Percentiles rank a stretch among this genome's conserved stretches.
Evolutionary conservation across 75 land plant species (phyloP).

Genomic region (Sequoiadendron giganteum): DNA sequence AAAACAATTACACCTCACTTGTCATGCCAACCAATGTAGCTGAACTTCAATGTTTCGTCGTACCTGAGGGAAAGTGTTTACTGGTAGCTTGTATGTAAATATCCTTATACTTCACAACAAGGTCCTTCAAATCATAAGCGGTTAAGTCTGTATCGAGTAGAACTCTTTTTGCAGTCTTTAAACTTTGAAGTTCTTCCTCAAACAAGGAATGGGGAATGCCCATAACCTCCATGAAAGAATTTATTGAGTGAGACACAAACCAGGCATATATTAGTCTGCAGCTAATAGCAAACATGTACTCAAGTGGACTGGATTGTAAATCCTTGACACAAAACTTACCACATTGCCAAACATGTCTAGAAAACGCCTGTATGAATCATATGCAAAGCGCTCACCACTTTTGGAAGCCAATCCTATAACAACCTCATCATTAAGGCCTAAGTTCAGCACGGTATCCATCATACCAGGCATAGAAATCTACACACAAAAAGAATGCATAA

Average conservation of each 20-base stretch:
- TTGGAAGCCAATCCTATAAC: slow-evolving; percentile 79
- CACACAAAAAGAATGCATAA: slow-evolving; percentile 15
- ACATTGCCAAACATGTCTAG: slow-evolving; percentile 99
- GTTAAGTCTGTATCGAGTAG: slow-evolving; percentile 77
- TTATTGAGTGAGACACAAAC: slow-evolving; percentile 10
- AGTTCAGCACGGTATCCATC: slow-evolving; percentile 99
- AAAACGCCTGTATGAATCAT: slow-evolving; percentile 94
- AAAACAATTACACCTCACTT: slow-evolving; percentile 5
- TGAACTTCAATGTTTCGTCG: background rate
- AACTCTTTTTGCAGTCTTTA: slow-evolving; percentile 70
- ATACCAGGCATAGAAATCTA: slow-evolving; percentile 99
- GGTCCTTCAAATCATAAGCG: slow-evolving; percentile 84
- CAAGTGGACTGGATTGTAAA: background rate
- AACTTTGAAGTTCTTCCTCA: slow-evolving; percentile 79
- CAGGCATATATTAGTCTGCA: background rate
- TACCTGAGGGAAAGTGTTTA: slow-evolving; percentile 91
- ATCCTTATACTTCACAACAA: slow-evolving; percentile 77
- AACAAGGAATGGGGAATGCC: slow-evolving; percentile 82
- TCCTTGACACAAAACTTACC: slow-evolving; percentile 47
- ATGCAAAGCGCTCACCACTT: slow-evolving; percentile 97
- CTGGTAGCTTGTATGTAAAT: slow-evolving; percentile 78
- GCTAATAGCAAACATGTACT: background rate
- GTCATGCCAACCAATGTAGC: background rate
- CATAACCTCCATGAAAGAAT: slow-evolving; percentile 62
- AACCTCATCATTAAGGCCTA: slow-evolving; percentile 97